Base-by-base conservation (phyloP, 1,284 basidiomycete genomes). In the Salmacisia buchloeana region DNA sequence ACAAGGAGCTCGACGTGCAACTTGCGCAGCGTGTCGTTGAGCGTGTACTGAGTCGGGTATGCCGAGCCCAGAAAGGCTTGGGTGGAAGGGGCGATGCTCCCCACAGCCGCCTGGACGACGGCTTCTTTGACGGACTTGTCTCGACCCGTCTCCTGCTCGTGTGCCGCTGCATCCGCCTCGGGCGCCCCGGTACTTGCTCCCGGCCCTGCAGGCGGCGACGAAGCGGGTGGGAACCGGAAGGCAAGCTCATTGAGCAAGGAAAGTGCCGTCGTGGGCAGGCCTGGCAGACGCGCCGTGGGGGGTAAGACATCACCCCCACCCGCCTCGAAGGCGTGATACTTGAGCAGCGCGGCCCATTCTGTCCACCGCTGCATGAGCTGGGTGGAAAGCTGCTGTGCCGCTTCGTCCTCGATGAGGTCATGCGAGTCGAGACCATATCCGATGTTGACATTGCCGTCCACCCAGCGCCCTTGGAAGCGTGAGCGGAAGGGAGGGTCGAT, bases 401-500 rank as follows among this genome's bases (percentile, higher is more conserved):
- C 34, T 7, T 34, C 23, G 39, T 35, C 29, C 25, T 21, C 1
- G 62, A 64, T 59, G 31, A 15, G 34, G 12, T 27, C 41, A n/a
- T n/a, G n/a, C 21, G 36, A 34, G 59, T 39, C 59, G 41, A 46
- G 56, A 33, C 38, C 21, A 36, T 36, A 18, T 35, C 35, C 58
- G 21, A 58, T 59, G 13, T 54, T 35, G 2, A 78, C 73, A 0
- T 69, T 65, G 12, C 77, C 76, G 46, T 79, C 76, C 38, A 78
- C 72, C 77, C 77, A 79, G 10, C 77, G 63, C 12, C 72, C 75
- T 64, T 81, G 80, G 65, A 81, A 81, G 13, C 81, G 74, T 0
- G 77, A 80, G 27, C 81, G 74, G 72, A 81, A 81, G n/a, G 81
- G 81, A 1, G 81, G 81, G 46, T 81, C 81, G 58, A 81, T 67